Conservation (phyloP, 768 basidiomycete genomes). For the Tricholoma sp. region DNA sequence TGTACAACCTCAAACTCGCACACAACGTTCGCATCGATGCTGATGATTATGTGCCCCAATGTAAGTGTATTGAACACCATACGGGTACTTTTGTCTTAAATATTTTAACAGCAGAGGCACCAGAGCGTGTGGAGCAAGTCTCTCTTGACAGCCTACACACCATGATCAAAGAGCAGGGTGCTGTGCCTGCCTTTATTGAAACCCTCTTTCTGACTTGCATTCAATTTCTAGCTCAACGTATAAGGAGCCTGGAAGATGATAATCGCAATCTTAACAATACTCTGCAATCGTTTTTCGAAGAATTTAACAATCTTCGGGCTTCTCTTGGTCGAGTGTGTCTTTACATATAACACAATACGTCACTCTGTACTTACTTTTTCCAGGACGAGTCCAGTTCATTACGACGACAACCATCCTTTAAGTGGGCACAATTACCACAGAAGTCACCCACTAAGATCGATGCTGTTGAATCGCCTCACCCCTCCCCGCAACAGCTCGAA, state of each 20-base stretch:
- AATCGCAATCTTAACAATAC: constrained; percentile 64
- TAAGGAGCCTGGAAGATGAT: constrained; percentile 70
- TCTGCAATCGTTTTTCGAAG: constrained; percentile 62
- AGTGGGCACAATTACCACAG: constrained; percentile 79
- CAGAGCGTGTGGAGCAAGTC: constrained; percentile 46
- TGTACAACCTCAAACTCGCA: constrained; percentile 85
- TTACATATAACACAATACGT: constrained; percentile 2
- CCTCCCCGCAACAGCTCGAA: constrained; percentile 74
- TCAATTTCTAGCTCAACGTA: constrained; percentile 51
- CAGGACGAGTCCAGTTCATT: constrained; percentile 42
- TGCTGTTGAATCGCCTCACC: constrained; percentile 65
- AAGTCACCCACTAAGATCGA: constrained; percentile 80
- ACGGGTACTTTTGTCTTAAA: constrained; percentile 4
- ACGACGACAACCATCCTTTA: constrained; percentile 75
- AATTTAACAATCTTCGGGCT: constrained; percentile 42
- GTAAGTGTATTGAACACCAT: constrained; percentile 38
- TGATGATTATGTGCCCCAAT: constrained; percentile 85
- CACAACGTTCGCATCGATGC: constrained; percentile 79
- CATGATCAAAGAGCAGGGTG: constrained; percentile 74
- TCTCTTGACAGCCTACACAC: constrained; percentile 64
- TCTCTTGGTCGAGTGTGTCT: constrained; percentile 35
- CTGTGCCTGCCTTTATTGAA: constrained; percentile 10
- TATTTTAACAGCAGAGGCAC: constrained; percentile 45
- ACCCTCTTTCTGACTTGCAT: background rate
- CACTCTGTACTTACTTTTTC: constrained; percentile 5